Evolutionary conservation across 495 filamentous ascomycete genomes (phyloP).

Genomic region (Penicillium turbatum): DNA sequence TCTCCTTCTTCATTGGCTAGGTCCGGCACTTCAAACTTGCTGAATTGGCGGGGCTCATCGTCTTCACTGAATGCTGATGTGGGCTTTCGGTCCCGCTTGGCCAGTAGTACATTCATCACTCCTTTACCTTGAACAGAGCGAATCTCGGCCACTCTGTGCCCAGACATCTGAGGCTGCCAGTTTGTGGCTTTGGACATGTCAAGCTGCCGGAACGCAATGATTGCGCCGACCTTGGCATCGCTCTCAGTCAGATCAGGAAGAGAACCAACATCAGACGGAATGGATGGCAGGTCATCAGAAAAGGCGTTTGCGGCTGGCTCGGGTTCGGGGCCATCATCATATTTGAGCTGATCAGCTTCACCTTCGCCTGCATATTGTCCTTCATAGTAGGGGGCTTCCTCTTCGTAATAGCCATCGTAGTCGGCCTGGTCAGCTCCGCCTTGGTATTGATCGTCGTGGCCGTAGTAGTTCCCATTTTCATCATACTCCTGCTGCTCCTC

Average conservation of each 20-base stretch:
- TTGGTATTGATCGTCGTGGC: conserved; percentile 4
- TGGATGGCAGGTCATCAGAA: conserved; percentile 55
- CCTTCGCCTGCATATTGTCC: conserved; percentile 16
- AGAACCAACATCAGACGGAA: conserved; percentile 58
- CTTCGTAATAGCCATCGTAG: conserved; percentile 31
- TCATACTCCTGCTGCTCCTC: conserved; percentile 30
- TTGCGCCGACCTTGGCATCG: conserved; percentile 55
- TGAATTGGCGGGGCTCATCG: conserved; percentile 56
- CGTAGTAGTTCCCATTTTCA: conserved; percentile 9
- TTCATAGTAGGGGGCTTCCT: conserved; percentile 1
- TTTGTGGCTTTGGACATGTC: conserved; percentile 67
- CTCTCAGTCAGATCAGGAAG: conserved; percentile 52
- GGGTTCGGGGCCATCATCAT: conserved; percentile 44
- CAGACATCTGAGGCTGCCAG: conserved; percentile 71
- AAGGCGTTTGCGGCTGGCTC: conserved; percentile 19
- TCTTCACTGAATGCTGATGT: conserved; percentile 44
- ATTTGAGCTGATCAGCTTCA: conserved; percentile 45
- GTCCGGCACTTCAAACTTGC: conserved; percentile 64
- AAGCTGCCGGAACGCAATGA: conserved; percentile 77
- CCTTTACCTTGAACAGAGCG: conserved; percentile 45
- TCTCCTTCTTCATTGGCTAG: conserved; percentile 50
- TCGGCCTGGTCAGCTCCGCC: conserved; percentile 9
- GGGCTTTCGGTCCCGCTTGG: conserved; percentile 59
- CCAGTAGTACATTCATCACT: conserved; percentile 57
- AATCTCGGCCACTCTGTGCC: conserved; percentile 63